Base-by-base conservation (phyloP, 148 eudicot species). In the Diospyros lotus region DNA sequence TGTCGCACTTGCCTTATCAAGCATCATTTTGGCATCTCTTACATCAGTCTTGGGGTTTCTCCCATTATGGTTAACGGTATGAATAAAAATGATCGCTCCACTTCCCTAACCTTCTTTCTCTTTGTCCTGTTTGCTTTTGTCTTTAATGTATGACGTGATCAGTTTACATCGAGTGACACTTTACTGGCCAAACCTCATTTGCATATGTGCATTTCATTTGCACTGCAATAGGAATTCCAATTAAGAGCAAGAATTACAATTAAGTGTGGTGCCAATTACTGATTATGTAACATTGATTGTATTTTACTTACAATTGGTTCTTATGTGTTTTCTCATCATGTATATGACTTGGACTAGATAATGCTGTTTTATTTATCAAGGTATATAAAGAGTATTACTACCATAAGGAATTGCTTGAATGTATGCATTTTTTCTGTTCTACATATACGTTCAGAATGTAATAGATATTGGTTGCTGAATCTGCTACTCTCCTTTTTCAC, bases 31-130 rank as follows among this genome's bases (percentile, higher is more conserved):
- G 88, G 98, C 98, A 76, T 85, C 98, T 62, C 82, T 95, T 73
- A 90, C 97, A 18, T 95, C 98, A 13, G 96, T 95, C 72, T 72
- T 95, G 83, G 98, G 98, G 43, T 84, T 90, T 79, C 88, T 95
- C 55, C 98, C 98, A 18, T 82, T 95, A 13, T 92, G 98, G 98
- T 82, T 92, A 75, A 95, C 97, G 80, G 98, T 95, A 90, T 77
- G 85, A 69, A n/a, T 39, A 9, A 53, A 59, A 38, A 12, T 39
- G 38, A 53, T 6, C 45, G 48, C 40, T 5, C 41, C 39, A 39
- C 28, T 6, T 46, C 18, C 44, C 28, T 28, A 28, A 28, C 28
- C 28, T 28, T 28, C 28, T 28, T 28, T 51, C 46, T n/a, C 5
- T 44, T 6, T 45, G 4, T 67, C 2, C 11, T 46, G n/a, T 46